Evolutionary conservation across 768 basidiomycete species (phyloP).

Genomic region (Guyanaporus albipodus): DNA sequence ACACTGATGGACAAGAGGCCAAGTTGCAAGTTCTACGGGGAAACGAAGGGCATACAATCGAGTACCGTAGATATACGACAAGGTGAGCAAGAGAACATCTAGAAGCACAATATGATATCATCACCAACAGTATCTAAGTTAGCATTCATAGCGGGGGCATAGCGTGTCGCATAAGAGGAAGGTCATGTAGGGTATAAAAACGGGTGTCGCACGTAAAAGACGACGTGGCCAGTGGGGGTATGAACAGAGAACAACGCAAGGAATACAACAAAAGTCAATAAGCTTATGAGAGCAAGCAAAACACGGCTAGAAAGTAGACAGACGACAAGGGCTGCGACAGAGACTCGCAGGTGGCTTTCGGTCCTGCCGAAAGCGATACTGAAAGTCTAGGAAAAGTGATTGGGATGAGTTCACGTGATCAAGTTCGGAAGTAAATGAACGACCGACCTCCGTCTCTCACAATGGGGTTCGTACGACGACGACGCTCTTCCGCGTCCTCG

Average conservation of each 20-base stretch:
- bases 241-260: slow-evolving; percentile 17
- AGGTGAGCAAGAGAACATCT: slow-evolving; percentile 12
- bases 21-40: not conserved
- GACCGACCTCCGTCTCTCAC: slow-evolving; percentile 52
- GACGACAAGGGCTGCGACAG: slow-evolving; percentile 43
- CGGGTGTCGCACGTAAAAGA: not conserved
- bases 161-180: slow-evolving; percentile 12
- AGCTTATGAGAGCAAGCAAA: slow-evolving; percentile 9
- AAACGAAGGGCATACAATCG: slow-evolving; percentile 9
- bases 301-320: slow-evolving; percentile 54
- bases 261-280: slow-evolving; percentile 24
- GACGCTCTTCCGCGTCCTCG: slow-evolving; percentile 51
- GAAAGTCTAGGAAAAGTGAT: slow-evolving; percentile 44
- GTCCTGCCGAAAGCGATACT: slow-evolving; percentile 55
- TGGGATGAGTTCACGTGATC: slow-evolving; percentile 1
- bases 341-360: slow-evolving; percentile 41
- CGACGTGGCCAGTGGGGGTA: slow-evolving; percentile 17
- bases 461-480: slow-evolving; percentile 56
- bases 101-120: slow-evolving; percentile 26
- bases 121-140: slow-evolving; percentile 7
- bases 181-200: slow-evolving; percentile 21
- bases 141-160: slow-evolving; percentile 15
- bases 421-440: not conserved
- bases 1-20: not conserved
- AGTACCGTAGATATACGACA: slow-evolving; percentile 16